phyloP scores from a whole-genome alignment of 2,329 filamentous ascomycete species.

The Gaeumannomyces tritici region DNA sequence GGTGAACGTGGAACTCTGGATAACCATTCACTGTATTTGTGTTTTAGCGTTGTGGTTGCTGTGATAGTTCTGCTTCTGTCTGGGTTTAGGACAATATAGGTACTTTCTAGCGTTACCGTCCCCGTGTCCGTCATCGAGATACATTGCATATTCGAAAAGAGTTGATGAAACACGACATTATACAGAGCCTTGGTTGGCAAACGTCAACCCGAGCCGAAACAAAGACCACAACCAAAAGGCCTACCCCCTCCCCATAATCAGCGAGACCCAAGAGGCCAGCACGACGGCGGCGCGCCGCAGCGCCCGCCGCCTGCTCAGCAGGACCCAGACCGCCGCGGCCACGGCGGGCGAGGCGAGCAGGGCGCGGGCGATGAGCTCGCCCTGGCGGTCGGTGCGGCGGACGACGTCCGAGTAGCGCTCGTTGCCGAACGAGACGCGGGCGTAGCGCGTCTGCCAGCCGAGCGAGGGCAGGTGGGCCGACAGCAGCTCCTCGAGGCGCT shows the following conservation, averaged over 20 bases:
- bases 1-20: too few species aligned
- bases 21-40: too few species aligned
- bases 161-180: background rate
- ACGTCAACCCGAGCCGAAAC: too few species aligned
- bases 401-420: slow-evolving; percentile 82
- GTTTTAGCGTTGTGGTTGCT: too few species aligned
- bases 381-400: slow-evolving; percentile 58
- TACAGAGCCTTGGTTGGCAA: background rate
- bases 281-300: background rate
- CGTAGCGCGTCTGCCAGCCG: slow-evolving; percentile 90
- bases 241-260: background rate
- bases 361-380: slow-evolving; percentile 42
- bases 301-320: background rate
- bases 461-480: slow-evolving; percentile 65
- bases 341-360: slow-evolving; percentile 22
- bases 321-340: slow-evolving; percentile 4
- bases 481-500: slow-evolving; percentile 76
- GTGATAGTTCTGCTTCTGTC: too few species aligned
- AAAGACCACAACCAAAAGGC: background rate
- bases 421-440: slow-evolving; percentile 86
- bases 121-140: too few species aligned
- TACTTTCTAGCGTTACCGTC: too few species aligned
- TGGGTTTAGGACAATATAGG: too few species aligned
- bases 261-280: background rate
- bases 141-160: too few species aligned